phyloP scores from a whole-genome alignment of 2,329 filamentous ascomycete species.

The Pyricularia sp. region DNA sequence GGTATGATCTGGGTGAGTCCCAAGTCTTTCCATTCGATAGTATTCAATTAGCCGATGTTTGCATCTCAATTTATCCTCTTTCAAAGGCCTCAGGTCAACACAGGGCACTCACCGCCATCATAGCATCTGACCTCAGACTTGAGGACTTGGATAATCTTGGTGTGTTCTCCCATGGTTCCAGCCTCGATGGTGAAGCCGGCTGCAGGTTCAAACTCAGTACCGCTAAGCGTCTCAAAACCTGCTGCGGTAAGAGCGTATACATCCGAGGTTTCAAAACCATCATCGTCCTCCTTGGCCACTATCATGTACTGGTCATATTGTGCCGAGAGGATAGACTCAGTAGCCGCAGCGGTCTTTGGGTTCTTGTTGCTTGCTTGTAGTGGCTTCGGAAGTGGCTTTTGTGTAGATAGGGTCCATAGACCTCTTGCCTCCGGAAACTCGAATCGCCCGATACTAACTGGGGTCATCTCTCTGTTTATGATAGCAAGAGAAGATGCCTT shows the following conservation, averaged over 20 bases:
- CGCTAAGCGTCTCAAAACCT: conserved; percentile 61
- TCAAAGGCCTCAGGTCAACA: background rate
- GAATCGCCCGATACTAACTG: conserved; percentile 55
- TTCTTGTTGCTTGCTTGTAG: conserved; percentile 32
- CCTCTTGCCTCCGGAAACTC: conserved; percentile 60
- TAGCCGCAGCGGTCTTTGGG: conserved; percentile 20
- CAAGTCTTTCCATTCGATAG: conserved; percentile 46
- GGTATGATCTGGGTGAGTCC: conserved; percentile 83
- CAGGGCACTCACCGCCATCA: conserved; percentile 55
- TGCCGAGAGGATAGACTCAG: conserved; percentile 44
- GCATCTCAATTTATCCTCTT: background rate
- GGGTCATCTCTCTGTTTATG: conserved; percentile 65
- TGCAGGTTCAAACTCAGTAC: conserved; percentile 83
- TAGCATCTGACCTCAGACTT: conserved; percentile 82
- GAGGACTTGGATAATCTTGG: conserved; percentile 75
- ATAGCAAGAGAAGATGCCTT: conserved; percentile 58
- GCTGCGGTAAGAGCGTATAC: conserved; percentile 64
- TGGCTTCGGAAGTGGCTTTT: conserved; percentile 51
- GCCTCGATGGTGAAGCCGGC: conserved; percentile 80
- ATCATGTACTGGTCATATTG: conserved; percentile 73
- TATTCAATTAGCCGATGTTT: background rate
- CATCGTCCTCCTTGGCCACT: conserved; percentile 56
- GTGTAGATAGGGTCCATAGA: conserved; percentile 69
- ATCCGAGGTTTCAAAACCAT: conserved; percentile 63
- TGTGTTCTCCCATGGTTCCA: conserved; percentile 67